Evolutionary conservation across 225 moss, liverwort and hornwort species (phyloP).

Genomic region (Straminergon stramineum): DNA sequence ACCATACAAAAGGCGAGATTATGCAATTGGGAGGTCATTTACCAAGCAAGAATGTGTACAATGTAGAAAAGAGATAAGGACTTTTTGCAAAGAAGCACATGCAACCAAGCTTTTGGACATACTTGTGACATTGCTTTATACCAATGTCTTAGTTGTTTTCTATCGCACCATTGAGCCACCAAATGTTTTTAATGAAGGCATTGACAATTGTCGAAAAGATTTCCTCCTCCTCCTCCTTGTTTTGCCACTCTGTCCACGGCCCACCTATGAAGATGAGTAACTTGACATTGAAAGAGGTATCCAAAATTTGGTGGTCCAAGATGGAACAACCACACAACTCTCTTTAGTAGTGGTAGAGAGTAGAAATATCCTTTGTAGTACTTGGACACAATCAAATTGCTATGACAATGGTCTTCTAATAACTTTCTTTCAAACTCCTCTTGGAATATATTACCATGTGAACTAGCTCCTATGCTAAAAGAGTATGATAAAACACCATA

Average conservation of each 20-base stretch:
- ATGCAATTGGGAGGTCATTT: no score
- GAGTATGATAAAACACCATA: not conserved
- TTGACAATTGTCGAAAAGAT: not conserved
- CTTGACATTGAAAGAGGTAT: not conserved
- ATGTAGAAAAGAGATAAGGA: no score
- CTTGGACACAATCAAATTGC: not conserved
- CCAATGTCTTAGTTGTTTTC: not conserved
- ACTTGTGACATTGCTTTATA: not conserved
- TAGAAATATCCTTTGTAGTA: not conserved
- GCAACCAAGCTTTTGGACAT: not conserved
- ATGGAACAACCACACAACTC: not conserved
- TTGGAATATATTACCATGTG: not conserved
- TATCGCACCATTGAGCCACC: rapidly evolving
- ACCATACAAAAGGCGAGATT: no score
- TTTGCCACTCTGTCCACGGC: rapidly evolving
- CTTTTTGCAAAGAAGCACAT: not conserved
- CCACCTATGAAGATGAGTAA: not conserved
- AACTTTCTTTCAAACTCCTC: not conserved
- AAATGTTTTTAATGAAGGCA: rapidly evolving
- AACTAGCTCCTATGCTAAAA: not conserved
- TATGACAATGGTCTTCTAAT: rapidly evolving
- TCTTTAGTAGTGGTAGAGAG: not conserved
- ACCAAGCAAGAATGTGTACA: no score
- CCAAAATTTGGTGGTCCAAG: not conserved
- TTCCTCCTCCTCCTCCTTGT: rapidly evolving